These are phyloP conservation scores for Carex sylvatica DNA, from an alignment of 202 grass and related monocot genomes.

Conservation along the genomic window DNA sequence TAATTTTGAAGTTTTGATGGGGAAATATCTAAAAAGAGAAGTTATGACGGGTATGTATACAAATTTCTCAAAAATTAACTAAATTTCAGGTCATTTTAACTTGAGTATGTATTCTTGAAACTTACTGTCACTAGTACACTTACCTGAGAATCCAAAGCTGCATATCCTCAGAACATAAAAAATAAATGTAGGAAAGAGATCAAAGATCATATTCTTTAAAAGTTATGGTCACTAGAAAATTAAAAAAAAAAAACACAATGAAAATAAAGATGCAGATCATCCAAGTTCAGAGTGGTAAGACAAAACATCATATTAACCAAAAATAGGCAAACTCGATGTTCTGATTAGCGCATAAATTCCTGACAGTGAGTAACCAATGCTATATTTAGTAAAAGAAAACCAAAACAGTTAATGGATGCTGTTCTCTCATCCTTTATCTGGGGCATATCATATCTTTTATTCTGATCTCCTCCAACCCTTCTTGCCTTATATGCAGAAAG, in stretches of 20 bases:
- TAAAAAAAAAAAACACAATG: background rate
- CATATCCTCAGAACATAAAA: background rate
- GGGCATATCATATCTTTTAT: background rate
- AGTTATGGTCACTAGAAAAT: background rate
- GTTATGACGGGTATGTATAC: no score
- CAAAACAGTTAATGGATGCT: background rate
- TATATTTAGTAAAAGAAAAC: conserved; percentile 31
- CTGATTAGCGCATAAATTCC: background rate
- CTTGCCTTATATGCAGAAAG: conserved; percentile 4
- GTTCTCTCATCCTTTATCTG: conserved; percentile 13
- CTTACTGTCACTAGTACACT: background rate
- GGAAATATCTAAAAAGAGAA: no score
- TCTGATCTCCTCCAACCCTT: conserved; percentile 5
- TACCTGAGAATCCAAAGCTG: background rate
- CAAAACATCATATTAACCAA: background rate
- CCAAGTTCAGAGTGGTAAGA: background rate
- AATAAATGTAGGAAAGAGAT: background rate
- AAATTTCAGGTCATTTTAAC: background rate
- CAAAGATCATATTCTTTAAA: background rate
- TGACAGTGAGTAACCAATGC: background rate
- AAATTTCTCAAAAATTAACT: background rate
- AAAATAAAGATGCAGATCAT: background rate
- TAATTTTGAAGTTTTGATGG: no score
- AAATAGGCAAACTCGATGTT: background rate
- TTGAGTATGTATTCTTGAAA: background rate